Base-by-base conservation (phyloP, 169 alveolate species). In the Plasmodium sp. region DNA sequence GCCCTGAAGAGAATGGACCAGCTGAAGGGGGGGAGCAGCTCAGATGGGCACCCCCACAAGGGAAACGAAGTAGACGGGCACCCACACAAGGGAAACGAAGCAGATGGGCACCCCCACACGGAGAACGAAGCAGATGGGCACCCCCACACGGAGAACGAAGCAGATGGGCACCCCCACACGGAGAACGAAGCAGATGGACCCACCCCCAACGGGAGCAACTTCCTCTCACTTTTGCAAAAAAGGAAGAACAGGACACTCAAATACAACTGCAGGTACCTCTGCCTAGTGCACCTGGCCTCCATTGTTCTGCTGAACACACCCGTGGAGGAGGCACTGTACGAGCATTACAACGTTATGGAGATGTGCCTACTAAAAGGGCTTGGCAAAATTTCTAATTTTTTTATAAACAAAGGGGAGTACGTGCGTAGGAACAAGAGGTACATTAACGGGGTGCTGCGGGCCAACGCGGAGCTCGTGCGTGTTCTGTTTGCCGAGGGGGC, bases 311-410 rank as follows among this genome's bases (percentile, higher is more conserved):
- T 77, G 67, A 58, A 71, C 51, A 86, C 81, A 80, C 62, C 88
- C 1, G n/a, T 86, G 27, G 67, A 71, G n/a, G 83, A 77, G 36
- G 58, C 45, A 14, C 10, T 75, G 36, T 39, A 48, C 6, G 12
- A 51, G 10, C 36, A 74, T 12, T 86, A 75, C 27, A 18, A 54
- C 1, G 51, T 86, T 18, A 34, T 86, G 72, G 85, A 86, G 67
- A 75, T 86, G 36, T 86, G 86, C 31, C 34, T 86, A 34, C 80
- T 86, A 0, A 86, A 86, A 71, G 93, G 93, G 10, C 22, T 86
- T 22, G 67, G 67, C 77, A 86, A 86, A 77, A 51, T 86, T 22
- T 51, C 93, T 4, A 86, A 86, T 45, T 86, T 86, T 86, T 86
- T 86, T 71, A 86, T 86, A 31, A 86, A 34, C 85, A 86, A 77